Conservation (phyloP, 2,329 filamentous ascomycete species). For the Malbranchea zuffiana region DNA sequence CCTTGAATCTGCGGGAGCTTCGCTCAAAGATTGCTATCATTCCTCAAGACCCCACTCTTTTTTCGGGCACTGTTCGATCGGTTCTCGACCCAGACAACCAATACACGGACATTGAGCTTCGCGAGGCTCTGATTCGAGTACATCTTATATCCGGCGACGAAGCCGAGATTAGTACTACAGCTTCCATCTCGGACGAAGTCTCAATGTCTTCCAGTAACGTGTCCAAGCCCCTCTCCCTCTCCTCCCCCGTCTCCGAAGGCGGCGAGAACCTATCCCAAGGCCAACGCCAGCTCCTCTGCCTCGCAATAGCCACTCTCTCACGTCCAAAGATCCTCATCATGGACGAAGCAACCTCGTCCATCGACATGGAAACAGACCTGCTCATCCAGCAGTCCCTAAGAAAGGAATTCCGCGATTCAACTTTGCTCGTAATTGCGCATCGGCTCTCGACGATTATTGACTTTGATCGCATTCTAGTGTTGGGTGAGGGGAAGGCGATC, state of each 20-base stretch:
- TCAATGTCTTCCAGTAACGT: slow-evolving; percentile 11
- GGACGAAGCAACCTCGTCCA: slow-evolving; percentile 56
- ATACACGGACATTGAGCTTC: slow-evolving; percentile 91
- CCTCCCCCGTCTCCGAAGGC: slow-evolving; percentile 24
- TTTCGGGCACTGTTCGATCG: slow-evolving; percentile 83
- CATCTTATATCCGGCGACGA: slow-evolving; percentile 12
- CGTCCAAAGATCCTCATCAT: slow-evolving; percentile 53
- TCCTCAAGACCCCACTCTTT: slow-evolving; percentile 90
- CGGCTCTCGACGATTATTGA: slow-evolving; percentile 51
- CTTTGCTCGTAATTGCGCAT: slow-evolving; percentile 57
- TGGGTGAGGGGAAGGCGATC: slow-evolving; percentile 41
- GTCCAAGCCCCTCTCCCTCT: too few species aligned
- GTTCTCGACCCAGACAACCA: slow-evolving; percentile 91
- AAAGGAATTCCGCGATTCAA: slow-evolving; percentile 47
- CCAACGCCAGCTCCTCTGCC: slow-evolving; percentile 53
- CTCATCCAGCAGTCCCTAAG: slow-evolving; percentile 45
- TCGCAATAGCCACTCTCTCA: slow-evolving; percentile 52
- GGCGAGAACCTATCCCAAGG: slow-evolving; percentile 55
- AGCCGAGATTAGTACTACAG: neutral
- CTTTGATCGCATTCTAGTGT: slow-evolving; percentile 45
- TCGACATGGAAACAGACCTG: slow-evolving; percentile 51
- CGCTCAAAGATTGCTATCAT: slow-evolving; percentile 87
- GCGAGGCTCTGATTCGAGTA: slow-evolving; percentile 58
- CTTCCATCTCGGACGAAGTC: slow-evolving; percentile 3
- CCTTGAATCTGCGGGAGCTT: slow-evolving; percentile 78